Evolutionary conservation across 73 alveolate genomes (phyloP), one percentile per base, ranked within the genome.

Genomic region (Paraurostyla sp.): DNA sequence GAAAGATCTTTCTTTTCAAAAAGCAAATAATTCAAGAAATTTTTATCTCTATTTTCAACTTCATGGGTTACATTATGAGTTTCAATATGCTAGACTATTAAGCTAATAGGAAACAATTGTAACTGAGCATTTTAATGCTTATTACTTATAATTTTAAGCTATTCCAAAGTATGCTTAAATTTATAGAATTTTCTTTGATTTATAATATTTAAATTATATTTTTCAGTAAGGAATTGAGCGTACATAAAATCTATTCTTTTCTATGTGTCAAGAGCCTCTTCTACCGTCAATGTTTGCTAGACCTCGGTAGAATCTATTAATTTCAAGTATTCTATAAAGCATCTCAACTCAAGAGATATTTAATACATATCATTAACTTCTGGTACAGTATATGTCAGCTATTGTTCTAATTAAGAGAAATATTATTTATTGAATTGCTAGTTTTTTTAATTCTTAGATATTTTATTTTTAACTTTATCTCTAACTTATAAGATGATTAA

Each of bases 291-390:
- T 38, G 82, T 65, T n/a, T n/a, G n/a, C n/a, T n/a, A n/a, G n/a
- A n/a, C n/a, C n/a, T n/a, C n/a, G n/a, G n/a, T n/a, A n/a, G 3
- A 65, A 58, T 32, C 82, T 32, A 33, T 38, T 33, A 35, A 65
- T 65, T 15, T 65, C 25, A 4, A 65, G 58, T 65, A 65, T 38
- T 65, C 56, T 1, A 6, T 11, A 56, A 56, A 65, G 6, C 56
- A 36, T 38, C 41, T 65, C 7, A 38, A 6, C 18, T 65, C 23
- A 65, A 65, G 9, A 6, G 82, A 56, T 1, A 38, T 32, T 38
- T 65, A 32, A 23, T 65, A 65, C 7, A 65, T 58, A 16, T 40
- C 82, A 40, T 65, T 65, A 3, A 65, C 82, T 7, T 65, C 82
- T 60, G 32, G 32, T 7, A 60, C 78, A 11, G 9, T 16, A 60